Base-by-base conservation (phyloP, 495 filamentous ascomycete genomes). In the Penicillium angulare region DNA sequence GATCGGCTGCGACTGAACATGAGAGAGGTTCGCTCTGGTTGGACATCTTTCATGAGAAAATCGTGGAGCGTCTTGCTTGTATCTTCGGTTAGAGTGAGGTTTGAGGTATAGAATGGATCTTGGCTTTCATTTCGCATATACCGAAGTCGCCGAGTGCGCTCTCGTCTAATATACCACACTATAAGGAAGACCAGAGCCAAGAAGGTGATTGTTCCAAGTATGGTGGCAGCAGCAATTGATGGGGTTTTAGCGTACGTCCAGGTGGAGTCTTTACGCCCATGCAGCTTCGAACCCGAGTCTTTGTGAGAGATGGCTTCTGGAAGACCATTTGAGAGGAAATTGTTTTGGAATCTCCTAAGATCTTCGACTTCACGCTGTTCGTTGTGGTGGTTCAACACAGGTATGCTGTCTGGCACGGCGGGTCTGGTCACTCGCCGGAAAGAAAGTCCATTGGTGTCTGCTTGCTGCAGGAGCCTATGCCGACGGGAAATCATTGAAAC, bases 1-100 rank as follows among this genome's bases (percentile, higher is more conserved):
- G 66, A 59, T 21, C 48, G 53, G 20, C 55, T 61, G 17, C 57
- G 55, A 27, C 55, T 61, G 45, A 67, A 63, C 56, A 65, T 65
- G 31, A 68, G 29, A 5, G 66, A 66, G 9, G 47, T 54, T 7
- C 66, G 61, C 31, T 65, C 63, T 3, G 58, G 60, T 4, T 46
- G 35, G 5, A 58, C 29, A 12, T 66, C 60, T 40, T 50, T 54
- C 56, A 61, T 56, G 41, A 66, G 60, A 27, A 61, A 63, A 4
- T 46, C 43, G 20, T 66, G 55, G 7, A 60, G 38, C 2, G 43
- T 39, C 18, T 45, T 50, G 55, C 49, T 57, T 17, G 52, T 57
- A 16, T 57, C 63, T 20, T 56, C 55, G 7, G 26, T 50, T 10
- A 66, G 31, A 9, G 49, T 49, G 3, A 66, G 31, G 7, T 47